phyloP scores from a whole-genome alignment of 331 rosid species.

The Dryas integrifolia region DNA sequence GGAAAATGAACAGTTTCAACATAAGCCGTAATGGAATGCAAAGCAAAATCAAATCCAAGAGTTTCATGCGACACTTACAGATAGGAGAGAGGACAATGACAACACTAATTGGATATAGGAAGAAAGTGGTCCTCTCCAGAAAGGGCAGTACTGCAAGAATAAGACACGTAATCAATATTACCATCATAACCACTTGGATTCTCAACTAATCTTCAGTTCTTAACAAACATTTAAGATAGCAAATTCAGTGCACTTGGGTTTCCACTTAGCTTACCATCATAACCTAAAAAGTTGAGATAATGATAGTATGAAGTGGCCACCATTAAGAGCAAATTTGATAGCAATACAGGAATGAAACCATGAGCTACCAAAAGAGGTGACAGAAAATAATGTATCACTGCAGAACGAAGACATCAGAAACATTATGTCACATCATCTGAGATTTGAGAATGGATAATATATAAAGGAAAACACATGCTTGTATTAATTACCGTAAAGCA shows the following conservation, averaged over 20 bases:
- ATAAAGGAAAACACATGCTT: conserved; percentile 9
- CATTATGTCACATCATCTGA: conserved; percentile 14
- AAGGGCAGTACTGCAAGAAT: conserved; percentile 81
- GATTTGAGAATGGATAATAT: conserved; percentile 2
- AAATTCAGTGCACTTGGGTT: too few relatives aligned
- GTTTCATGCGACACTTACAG: conserved; percentile 60
- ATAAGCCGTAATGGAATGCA: conserved; percentile 22
- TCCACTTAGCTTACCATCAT: conserved; percentile 64
- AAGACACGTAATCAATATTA: neutral
- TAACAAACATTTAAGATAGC: neutral
- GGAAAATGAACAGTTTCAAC: neutral
- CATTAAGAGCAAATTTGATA: conserved; percentile 94
- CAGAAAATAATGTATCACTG: conserved; percentile 95
- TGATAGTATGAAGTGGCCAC: conserved; percentile 92
- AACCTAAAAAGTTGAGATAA: conserved; percentile 96
- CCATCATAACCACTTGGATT: conserved; percentile 13
- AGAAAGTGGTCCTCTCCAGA: conserved; percentile 86
- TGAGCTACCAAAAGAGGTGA: conserved; percentile 95
- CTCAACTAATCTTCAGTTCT: neutral
- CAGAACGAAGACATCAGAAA: conserved; percentile 42
- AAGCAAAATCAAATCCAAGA: conserved; percentile 20
- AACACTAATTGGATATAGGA: conserved; percentile 85
- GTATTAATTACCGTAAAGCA: conserved; percentile 72
- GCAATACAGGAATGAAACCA: conserved; percentile 84
- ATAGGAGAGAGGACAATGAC: conserved; percentile 86